Base-by-base conservation (phyloP, 2,329 filamentous ascomycete genomes). In the Pseudocercospora crystallina region DNA sequence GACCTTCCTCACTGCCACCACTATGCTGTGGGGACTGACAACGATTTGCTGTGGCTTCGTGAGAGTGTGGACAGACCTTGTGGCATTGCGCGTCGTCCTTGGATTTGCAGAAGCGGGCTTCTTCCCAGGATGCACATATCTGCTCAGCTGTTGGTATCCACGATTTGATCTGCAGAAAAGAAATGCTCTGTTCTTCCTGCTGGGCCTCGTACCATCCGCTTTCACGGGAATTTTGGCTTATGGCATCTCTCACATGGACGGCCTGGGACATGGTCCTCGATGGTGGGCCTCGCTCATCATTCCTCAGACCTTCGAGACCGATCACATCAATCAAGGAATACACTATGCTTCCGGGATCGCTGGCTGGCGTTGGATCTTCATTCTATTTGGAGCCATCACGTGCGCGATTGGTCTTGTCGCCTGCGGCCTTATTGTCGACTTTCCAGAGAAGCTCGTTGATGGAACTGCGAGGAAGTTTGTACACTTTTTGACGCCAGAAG, bases 211-310 rank as follows among this genome's bases (percentile, higher is more conserved):
- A 35, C 74, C 76, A 0, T 75, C 76, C 15, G 76, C 75, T 1
- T 76, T 80, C 46, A 74, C 73, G 0, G 78, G 78, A 0, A 64
- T 80, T 20, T 61, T 80, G 0, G 77, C 78, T 2, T 79, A 71
- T 54, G 77, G 65, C 2, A 79, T 80, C 34, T 72, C 71, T 2
- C 57, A 57, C 31, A 61, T 60, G 68, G 71, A 65, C 10, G 69
- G 65, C 8, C 36, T 47, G 7, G 39, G 44, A 44, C 30, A 10
- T 11, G 52, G 52, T 30, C 48, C 47, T 1, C 17, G 13, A 20
- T 40, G 34, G n/a, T 54, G 47, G 35, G 43, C 37, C 43, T 71
- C 62, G 73, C 76, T 63, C 15, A 39, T 46, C 9, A 42, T 42
- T 5, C 20, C 20, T 7, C 26, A 38, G 29, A 39, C 33, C 9